A percentile compares a stretch with the other conserved stretches of the same genome.
Evolutionary conservation across 164 flowering plant genomes (phyloP).

Genomic region (Tetracentron sinense): DNA sequence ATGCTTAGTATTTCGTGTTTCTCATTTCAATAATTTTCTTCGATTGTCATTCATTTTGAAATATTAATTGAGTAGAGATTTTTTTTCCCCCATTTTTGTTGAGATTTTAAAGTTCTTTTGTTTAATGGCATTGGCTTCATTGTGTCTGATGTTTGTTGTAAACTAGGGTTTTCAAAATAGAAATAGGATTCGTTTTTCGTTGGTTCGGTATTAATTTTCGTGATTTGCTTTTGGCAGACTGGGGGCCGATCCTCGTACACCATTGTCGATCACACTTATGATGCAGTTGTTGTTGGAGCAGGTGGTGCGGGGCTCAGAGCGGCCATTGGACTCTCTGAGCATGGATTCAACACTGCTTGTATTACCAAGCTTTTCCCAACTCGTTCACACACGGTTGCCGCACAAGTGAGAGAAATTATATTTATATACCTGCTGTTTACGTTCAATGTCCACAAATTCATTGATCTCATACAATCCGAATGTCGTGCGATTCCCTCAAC

Average conservation of each 20-base stretch:
- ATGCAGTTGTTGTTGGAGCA: constrained; percentile 91
- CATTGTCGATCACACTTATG: constrained; percentile 81
- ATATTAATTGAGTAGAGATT: no score
- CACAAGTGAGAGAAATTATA: constrained; percentile 61
- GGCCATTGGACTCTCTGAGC: constrained; percentile 86
- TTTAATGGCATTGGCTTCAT: neutral
- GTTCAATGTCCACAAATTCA: no score
- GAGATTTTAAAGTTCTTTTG: neutral
- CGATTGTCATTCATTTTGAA: no score
- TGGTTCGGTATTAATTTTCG: neutral
- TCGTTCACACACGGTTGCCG: constrained; percentile 89
- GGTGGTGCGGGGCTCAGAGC: constrained; percentile 94
- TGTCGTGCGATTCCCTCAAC: no score
- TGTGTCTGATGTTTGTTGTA: neutral
- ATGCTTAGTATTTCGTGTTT: neutral
- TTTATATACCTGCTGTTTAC: no score
- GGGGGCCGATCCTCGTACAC: constrained; percentile 52
- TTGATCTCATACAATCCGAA: no score
- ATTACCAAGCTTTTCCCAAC: constrained; percentile 92
- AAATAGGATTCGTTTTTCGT: neutral
- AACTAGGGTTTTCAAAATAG: neutral
- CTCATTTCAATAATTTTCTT: neutral
- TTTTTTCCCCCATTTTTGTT: no score
- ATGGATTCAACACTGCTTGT: constrained; percentile 93
- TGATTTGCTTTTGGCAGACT: constrained; percentile 24